phyloP scores from a whole-genome alignment of 2,329 filamentous ascomycete species.

The Thielaviopsis euricoi region DNA sequence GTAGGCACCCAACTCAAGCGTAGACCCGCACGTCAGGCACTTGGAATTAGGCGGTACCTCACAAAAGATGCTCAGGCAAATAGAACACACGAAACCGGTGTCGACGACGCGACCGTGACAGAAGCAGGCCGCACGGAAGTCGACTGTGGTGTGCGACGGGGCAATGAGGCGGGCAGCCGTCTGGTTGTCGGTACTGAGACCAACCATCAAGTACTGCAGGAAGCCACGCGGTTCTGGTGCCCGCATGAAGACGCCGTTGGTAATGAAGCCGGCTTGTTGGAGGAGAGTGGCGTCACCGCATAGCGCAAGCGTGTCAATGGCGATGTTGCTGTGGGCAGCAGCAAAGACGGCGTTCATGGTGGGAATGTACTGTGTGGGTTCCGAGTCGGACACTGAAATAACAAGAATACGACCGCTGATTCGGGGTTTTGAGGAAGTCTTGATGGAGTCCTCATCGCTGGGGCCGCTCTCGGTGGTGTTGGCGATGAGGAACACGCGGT shows the following conservation, averaged over 20 bases:
- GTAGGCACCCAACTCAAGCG: slow-evolving; percentile 59
- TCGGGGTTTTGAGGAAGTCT: slow-evolving; percentile 29
- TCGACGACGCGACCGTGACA: slow-evolving; percentile 86
- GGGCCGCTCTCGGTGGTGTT: slow-evolving; percentile 24
- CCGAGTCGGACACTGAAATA: slow-evolving; percentile 69
- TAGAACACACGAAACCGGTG: slow-evolving; percentile 86
- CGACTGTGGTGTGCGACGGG: slow-evolving; percentile 71
- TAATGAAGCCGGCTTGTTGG: slow-evolving; percentile 65
- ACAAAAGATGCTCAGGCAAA: slow-evolving; percentile 92
- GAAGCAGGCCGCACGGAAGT: slow-evolving; percentile 97
- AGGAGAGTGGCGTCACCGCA: slow-evolving; percentile 78
- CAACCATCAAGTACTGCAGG: slow-evolving; percentile 88
- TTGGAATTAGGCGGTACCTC: slow-evolving; percentile 42
- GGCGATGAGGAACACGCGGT: slow-evolving; percentile 57
- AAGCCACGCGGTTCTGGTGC: slow-evolving; percentile 49
- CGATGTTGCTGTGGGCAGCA: slow-evolving; percentile 70
- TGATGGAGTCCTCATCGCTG: slow-evolving; percentile 30
- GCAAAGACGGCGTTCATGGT: slow-evolving; percentile 99
- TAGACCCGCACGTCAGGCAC: slow-evolving; percentile 72
- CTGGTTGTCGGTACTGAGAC: slow-evolving; percentile 53
- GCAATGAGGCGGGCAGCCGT: slow-evolving; percentile 48
- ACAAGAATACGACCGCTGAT: slow-evolving; percentile 58
- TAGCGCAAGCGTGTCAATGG: slow-evolving; percentile 82
- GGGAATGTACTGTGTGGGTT: slow-evolving; percentile 85
- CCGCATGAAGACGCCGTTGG: slow-evolving; percentile 38